Evolutionary conservation across 148 eudicot species (phyloP), one percentile per base, ranked within the genome.

Genomic region (Chenopodium album): DNA sequence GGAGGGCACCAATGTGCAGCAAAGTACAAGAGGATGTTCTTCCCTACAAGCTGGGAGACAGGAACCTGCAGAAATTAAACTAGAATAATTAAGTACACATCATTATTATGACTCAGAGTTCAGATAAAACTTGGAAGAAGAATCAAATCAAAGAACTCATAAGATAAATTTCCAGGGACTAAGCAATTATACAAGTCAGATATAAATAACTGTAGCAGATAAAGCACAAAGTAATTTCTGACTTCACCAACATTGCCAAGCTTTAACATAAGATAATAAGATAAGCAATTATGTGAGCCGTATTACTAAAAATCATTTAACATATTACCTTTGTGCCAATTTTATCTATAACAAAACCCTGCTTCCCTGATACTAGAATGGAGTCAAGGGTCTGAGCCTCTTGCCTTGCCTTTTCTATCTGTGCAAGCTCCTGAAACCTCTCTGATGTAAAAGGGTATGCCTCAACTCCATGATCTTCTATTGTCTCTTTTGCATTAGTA

Each of bases 1-100:
- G 95, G 95, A 59, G 93, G 92, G 73, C 93, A 93, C 97, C 97
- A 93, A 46, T 90, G 87, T 46, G 97, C 93, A 9, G 95, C 89
- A 80, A 93, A 93, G 63, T 89, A 93, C 2, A 93, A 86, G 52
- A 92, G 90, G 76, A 93, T 83, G 71, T 79, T 78, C 78, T 90
- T 93, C 23, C 95, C 97, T 8, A 90, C 92, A 37, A 93, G 94
- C 52, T 87, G 87, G 68, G 91, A 88, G 3, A 90, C 87, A 44
- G 83, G 89, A 71, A 92, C 76, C 95, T 93, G 86, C 47, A 66
- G 71, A 70, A 46, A 31, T 73, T 19, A 83, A 75, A 46, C 2
- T 62, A 1, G 9, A 62, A 77, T 13, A 34, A 72, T 32, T 20
- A 2, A 70, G 63, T 69, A 23, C 76, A 26, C 32, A 11, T 56